Evolutionary conservation across 148 eudicot species (phyloP), one percentile per base, ranked within the genome.

Genomic region (Cornus suecica): DNA sequence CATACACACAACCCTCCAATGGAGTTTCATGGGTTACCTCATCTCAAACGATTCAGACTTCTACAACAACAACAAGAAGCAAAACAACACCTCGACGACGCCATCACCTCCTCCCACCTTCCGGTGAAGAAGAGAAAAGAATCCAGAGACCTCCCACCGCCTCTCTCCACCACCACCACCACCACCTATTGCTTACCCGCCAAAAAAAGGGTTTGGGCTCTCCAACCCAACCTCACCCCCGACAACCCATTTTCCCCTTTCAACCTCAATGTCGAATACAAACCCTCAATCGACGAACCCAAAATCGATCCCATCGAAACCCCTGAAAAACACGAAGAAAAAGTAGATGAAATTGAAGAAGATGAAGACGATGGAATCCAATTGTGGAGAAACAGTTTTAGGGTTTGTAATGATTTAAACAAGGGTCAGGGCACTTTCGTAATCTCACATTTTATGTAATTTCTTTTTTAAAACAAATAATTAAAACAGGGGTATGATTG

Each of bases 351-450:
- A 0, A 76, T 26, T 8, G 86, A 74, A 0, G 70, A 56, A 10
- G n/a, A n/a, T n/a, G 92, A 82, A 0, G 98, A 94, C 10, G 97
- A 94, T 78, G 99, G 97, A 78, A 85, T 95, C 27, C 70, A 87
- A 4, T 95, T n/a, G n/a, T n/a, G n/a, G n/a, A n/a, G n/a, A n/a
- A n/a, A n/a, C n/a, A n/a, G n/a, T n/a, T n/a, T n/a, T n/a, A n/a
- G n/a, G n/a, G n/a, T n/a, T n/a, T n/a, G n/a, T n/a, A n/a, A n/a
- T n/a, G n/a, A n/a, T n/a, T n/a, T n/a, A n/a, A n/a, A n/a, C n/a
- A n/a, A n/a, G n/a, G n/a, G n/a, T n/a, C n/a, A n/a, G n/a, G n/a
- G n/a, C n/a, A n/a, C n/a, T n/a, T n/a, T n/a, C n/a, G n/a, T n/a
- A n/a, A n/a, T n/a, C n/a, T n/a, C n/a, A n/a, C n/a, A n/a, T n/a